Percentiles rank a stretch among this genome's conserved stretches.
phyloP scores from a whole-genome alignment of 768 basidiomycete genomes.

The Boletus barrowsii region DNA sequence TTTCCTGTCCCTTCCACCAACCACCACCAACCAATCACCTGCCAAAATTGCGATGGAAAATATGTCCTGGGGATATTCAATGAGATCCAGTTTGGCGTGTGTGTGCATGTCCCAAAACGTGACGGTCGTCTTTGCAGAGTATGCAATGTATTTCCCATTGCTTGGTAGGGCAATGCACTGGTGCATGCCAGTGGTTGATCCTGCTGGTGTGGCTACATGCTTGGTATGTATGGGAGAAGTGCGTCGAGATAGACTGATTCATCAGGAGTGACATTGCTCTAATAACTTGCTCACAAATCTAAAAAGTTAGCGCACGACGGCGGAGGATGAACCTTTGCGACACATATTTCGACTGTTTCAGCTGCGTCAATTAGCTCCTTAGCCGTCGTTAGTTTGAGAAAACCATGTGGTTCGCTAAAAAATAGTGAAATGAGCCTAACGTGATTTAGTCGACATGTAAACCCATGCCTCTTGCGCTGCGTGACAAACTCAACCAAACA shows the following conservation, averaged over 20 bases:
- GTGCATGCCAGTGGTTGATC: no score
- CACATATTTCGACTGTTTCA: no score
- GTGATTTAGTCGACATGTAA: slow-evolving; percentile 11
- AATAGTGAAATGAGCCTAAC: not conserved
- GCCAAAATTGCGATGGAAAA: not conserved
- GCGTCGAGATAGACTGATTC: no score
- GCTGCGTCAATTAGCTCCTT: no score
- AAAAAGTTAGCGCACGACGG: no score
- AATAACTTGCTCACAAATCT: no score
- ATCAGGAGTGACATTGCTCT: no score
- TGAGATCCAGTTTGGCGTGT: not conserved
- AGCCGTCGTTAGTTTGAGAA: no score
- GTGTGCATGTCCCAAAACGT: slow-evolving; percentile 1
- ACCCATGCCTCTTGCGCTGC: slow-evolving; percentile 1
- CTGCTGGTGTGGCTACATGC: no score
- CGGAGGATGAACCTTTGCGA: no score
- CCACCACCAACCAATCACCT: not conserved
- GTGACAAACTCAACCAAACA: slow-evolving; percentile 6
- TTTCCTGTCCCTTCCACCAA: not conserved
- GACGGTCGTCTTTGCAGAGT: not conserved
- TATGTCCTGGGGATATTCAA: not conserved
- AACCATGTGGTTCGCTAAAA: no score
- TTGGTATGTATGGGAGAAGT: no score
- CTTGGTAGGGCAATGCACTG: not conserved
- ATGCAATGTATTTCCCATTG: not conserved